Evolutionary conservation across 805 yeast species (phyloP).

Genomic region (Yamadazyma endophytica): DNA sequence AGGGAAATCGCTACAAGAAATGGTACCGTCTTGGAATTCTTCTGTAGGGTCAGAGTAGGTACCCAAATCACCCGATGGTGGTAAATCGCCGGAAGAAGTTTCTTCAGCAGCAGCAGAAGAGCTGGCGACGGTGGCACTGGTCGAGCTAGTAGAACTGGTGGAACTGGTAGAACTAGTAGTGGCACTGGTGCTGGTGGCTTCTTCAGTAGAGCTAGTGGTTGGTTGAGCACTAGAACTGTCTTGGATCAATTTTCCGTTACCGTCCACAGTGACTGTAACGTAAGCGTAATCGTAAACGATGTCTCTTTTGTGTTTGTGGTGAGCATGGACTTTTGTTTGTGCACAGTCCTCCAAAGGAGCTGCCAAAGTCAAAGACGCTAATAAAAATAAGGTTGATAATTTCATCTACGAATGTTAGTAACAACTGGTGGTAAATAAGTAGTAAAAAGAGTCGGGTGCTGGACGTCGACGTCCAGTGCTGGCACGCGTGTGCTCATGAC

Average conservation of each 20-base stretch:
- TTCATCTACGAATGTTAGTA: slow-evolving; percentile 10
- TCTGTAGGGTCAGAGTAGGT: slow-evolving; percentile 46
- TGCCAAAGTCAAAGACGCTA: slow-evolving; percentile 5
- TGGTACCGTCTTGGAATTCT: slow-evolving; percentile 65
- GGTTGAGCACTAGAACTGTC: slow-evolving; percentile 16
- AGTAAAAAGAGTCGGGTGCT: too few relatives aligned
- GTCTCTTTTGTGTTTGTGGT: slow-evolving; percentile 60
- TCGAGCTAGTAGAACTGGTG: slow-evolving; percentile 7
- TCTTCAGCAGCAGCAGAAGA: slow-evolving; percentile 21
- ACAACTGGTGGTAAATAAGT: not conserved
- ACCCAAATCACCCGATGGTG: slow-evolving; percentile 47
- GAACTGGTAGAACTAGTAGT: slow-evolving; percentile 13
- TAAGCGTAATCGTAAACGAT: slow-evolving; percentile 43
- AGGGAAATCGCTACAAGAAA: slow-evolving; percentile 67
- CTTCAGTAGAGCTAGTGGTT: slow-evolving; percentile 10
- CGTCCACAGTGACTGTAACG: slow-evolving; percentile 42
- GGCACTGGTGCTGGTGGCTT: slow-evolving; percentile 15
- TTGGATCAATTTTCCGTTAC: slow-evolving; percentile 34
- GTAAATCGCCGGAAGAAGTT: slow-evolving; percentile 20
- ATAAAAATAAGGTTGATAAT: slow-evolving; percentile 9
- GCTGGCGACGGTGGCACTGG: slow-evolving; percentile 19
- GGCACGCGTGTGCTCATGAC: too few relatives aligned
- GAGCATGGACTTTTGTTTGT: slow-evolving; percentile 41
- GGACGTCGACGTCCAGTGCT: too few relatives aligned
- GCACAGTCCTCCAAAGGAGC: slow-evolving; percentile 14